These are phyloP conservation scores for Asterophora parasitica DNA, from an alignment of 768 basidiomycete species.

Conservation along the genomic window DNA sequence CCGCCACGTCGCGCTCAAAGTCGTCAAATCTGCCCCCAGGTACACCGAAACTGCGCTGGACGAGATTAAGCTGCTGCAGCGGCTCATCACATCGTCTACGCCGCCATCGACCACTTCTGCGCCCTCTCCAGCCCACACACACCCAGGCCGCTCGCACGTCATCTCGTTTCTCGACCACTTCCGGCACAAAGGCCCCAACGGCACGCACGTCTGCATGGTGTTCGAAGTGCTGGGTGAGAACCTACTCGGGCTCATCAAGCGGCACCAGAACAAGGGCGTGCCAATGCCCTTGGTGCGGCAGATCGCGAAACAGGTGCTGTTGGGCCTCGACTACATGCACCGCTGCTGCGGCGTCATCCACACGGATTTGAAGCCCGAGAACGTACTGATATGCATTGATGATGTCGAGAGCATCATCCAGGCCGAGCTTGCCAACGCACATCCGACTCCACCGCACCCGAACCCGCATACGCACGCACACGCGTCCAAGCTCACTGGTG, in stretches of 20 bases:
- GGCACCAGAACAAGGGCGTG: conserved; percentile 97
- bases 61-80: conserved; percentile 96
- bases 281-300: conserved; percentile 91
- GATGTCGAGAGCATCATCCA: conserved; percentile 93
- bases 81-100: conserved; percentile 80
- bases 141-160: conserved; percentile 90
- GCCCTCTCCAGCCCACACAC: conserved; percentile 58
- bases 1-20: conserved; percentile 97
- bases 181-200: conserved; percentile 93
- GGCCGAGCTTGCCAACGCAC: conserved; percentile 59
- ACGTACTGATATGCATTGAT: conserved; percentile 95
- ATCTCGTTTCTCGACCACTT: conserved; percentile 98
- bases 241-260: conserved; percentile 91
- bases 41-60: conserved; percentile 99
- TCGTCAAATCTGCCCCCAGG: conserved; percentile 94
- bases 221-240: conserved; percentile 99
- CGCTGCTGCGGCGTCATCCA: conserved; percentile 96
- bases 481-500: conserved; percentile 76
- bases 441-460: conserved; percentile 18
- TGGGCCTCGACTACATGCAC: conserved; percentile 98
- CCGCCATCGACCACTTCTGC: conserved; percentile 46
- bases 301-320: conserved; percentile 93
- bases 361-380: conserved; percentile 96
- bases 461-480: conserved; percentile 39
- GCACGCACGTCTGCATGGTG: conserved; percentile 98